phyloP scores from a whole-genome alignment of 179 eudicot genomes.

The Sideroxylon spinosum region DNA sequence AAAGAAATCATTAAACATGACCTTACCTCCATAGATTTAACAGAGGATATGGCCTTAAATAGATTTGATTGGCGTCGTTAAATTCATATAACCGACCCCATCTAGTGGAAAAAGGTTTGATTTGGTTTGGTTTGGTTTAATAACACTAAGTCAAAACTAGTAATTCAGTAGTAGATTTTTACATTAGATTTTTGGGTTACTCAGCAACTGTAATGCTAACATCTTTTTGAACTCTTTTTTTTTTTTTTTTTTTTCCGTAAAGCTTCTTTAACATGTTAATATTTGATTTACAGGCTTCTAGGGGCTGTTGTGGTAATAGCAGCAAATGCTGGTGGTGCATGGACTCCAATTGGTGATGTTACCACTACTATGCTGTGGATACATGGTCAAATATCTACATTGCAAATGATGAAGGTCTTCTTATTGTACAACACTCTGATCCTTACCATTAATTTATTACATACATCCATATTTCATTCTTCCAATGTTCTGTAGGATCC shows the following conservation, averaged over 20 bases:
- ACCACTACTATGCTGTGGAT: constrained; percentile 99
- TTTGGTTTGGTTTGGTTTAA: no score
- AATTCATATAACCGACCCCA: no score
- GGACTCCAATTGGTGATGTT: constrained; percentile 99
- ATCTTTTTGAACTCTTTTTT: neutral
- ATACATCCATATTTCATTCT: neutral
- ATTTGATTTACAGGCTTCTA: constrained; percentile 55
- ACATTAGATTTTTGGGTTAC: neutral
- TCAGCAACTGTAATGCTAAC: neutral
- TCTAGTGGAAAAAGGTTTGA: no score
- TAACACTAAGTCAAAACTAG: neutral
- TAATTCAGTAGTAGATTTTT: neutral
- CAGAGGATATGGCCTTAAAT: no score
- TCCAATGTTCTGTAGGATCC: neutral
- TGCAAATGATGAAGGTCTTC: constrained; percentile 78
- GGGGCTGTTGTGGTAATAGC: constrained; percentile 96
- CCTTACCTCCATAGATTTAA: no score
- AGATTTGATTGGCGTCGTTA: no score
- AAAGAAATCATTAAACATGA: no score
- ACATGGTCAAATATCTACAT: constrained; percentile 93
- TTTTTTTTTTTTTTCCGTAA: neutral
- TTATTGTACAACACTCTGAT: constrained; percentile 15
- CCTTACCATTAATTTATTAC: neutral
- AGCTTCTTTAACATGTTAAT: constrained; percentile 13
- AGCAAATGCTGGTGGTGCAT: constrained; percentile 98